Evolutionary conservation across 2,329 filamentous ascomycete genomes (phyloP), one percentile per base, ranked within the genome.

Genomic region (Chalaropsis thielavioides): DNA sequence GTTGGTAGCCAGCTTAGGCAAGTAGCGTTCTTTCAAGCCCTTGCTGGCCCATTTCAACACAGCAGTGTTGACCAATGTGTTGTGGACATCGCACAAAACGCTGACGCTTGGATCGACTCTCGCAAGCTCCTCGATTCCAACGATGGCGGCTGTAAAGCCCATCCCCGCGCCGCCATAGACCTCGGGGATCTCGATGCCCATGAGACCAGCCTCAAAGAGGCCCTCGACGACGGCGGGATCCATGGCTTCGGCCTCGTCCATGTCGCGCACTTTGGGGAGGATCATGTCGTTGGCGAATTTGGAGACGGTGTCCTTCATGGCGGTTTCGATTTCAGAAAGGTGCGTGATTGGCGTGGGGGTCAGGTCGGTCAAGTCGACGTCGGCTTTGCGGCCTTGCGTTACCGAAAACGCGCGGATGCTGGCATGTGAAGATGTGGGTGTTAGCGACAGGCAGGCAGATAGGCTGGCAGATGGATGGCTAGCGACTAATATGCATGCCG

Each of bases 191-290:
- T 99, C 94, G 69, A 99, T 83, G 68, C 91, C 88, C 94, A 99
- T 99, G 61, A 99, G 80, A 0, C 94, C 94, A 74, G 97, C 92
- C 79, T 99, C 94, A 72, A 99, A 99, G 63, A 96, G 83, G 76
- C 94, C 89, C 78, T 96, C 91, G 5, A 99, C 88, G 7, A 99
- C 76, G 1, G 81, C 74, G 0, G 90, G 86, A 74, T 97, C 94
- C 94, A 99, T 97, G 66, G 82, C 76, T 80, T 99, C 94, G 38
- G 87, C 87, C 80, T 99, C 94, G 74, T 99, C 94, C 94, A 99
- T 99, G 19, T 95, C 92, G 66, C 94, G 89, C 11, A 90, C 92
- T 75, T 91, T 92, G 64, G 94, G 94, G 62, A 92, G 83, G 70
- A 99, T 88, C 38, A 91, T 83, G 65, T 96, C 91, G 72, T 84